Conservation (phyloP, 2,329 filamentous ascomycete genomes). For the Fusarium transvaalense region DNA sequence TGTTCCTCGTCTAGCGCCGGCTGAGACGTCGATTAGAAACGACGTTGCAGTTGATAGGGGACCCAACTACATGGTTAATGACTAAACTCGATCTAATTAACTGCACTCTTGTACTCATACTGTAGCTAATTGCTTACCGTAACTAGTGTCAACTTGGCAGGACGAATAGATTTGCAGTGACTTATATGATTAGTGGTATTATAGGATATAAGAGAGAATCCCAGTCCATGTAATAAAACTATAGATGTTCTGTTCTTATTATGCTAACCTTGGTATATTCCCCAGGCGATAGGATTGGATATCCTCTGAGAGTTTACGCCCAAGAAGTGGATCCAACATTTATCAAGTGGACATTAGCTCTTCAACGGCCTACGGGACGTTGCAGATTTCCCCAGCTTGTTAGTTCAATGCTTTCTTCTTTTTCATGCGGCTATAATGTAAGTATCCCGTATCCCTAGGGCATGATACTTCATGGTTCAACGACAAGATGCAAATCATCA, state of each 20-base stretch:
- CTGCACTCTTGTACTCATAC: background rate
- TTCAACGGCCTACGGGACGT: slow-evolving; percentile 27
- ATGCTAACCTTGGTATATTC: too few species aligned
- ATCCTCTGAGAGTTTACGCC: background rate
- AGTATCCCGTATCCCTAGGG: too few species aligned
- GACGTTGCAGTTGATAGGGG: slow-evolving; percentile 28
- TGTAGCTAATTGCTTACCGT: background rate
- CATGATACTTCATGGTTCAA: background rate
- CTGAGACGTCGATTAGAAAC: slow-evolving; percentile 35
- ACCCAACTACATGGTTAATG: slow-evolving; percentile 11
- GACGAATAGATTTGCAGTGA: background rate
- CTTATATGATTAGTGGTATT: slow-evolving; percentile 7
- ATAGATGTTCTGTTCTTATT: too few species aligned
- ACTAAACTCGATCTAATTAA: background rate
- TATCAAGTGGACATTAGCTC: slow-evolving; percentile 29
- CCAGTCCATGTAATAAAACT: slow-evolving; percentile 3
- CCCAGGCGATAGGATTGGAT: background rate
- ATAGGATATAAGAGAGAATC: background rate
- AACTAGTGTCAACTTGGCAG: slow-evolving; percentile 2
- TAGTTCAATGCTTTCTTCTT: slow-evolving; percentile 8
- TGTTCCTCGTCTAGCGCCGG: slow-evolving; percentile 30
- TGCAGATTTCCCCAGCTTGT: slow-evolving; percentile 30
- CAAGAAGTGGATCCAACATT: slow-evolving; percentile 23
- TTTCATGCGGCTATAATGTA: slow-evolving; percentile 6
- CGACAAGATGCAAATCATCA: background rate